Percentiles rank a stretch among this genome's conserved stretches.
Evolutionary conservation across 2,329 filamentous ascomycete genomes (phyloP).

Genomic region (Albophoma yamanashiensis): DNA sequence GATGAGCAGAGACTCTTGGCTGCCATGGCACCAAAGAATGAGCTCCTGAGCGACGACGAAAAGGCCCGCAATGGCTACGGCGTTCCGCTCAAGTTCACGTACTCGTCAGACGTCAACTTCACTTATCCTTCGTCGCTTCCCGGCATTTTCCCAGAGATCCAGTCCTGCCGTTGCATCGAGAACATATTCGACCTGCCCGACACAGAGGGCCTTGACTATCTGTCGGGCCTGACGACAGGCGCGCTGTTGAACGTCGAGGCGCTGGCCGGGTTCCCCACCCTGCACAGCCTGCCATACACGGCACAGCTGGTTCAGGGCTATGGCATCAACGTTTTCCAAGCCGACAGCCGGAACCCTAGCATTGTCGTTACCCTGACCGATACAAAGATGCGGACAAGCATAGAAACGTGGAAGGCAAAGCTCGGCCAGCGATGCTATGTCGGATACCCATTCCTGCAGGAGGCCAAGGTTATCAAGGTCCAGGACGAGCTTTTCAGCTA

Average conservation of each 20-base stretch:
- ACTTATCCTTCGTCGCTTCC: conserved; percentile 79
- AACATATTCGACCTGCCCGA: conserved; percentile 94
- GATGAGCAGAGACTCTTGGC: conserved; percentile 76
- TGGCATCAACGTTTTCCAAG: conserved; percentile 88
- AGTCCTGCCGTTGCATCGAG: conserved; percentile 80
- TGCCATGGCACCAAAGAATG: conserved; percentile 80
- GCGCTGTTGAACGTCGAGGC: conserved; percentile 73
- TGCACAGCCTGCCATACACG: conserved; percentile 76
- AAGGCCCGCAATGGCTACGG: conserved; percentile 81
- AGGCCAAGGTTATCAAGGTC: conserved; percentile 80
- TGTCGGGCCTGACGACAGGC: conserved; percentile 73
- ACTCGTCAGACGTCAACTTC: conserved; percentile 66
- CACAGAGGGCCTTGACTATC: conserved; percentile 79
- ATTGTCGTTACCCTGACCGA: conserved; percentile 81
- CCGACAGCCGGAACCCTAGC: conserved; percentile 92
- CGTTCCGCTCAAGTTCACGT: conserved; percentile 86
- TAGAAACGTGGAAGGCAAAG: conserved; percentile 64
- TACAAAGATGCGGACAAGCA: conserved; percentile 58
- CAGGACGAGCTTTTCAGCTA: conserved; percentile 94
- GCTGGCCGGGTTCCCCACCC: conserved; percentile 85
- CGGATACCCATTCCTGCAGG: conserved; percentile 90
- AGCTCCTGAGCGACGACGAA: conserved; percentile 66
- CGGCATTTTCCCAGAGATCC: conserved; percentile 82
- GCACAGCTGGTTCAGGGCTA: conserved; percentile 63
- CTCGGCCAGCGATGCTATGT: conserved; percentile 82